These are phyloP conservation scores for Ogataea dorogensis DNA, from an alignment of 805 yeast species.

Conservation along the genomic window DNA sequence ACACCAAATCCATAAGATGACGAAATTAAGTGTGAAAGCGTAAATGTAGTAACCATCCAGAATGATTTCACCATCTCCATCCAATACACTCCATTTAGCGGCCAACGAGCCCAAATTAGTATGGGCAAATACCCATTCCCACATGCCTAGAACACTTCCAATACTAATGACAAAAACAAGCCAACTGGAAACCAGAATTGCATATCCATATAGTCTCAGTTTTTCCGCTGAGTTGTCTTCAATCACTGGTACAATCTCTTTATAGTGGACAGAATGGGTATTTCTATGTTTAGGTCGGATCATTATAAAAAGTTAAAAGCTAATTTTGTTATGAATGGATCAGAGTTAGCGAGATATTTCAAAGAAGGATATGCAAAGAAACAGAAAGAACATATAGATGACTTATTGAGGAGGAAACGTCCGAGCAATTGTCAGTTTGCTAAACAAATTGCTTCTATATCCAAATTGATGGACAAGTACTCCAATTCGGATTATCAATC, in stretches of 20 bases:
- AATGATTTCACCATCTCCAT: slow-evolving; percentile 19
- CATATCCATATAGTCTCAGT: slow-evolving; percentile 27
- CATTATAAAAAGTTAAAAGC: slow-evolving; percentile 1
- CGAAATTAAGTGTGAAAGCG: slow-evolving; percentile 32
- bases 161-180: slow-evolving; percentile 27
- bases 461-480: slow-evolving; percentile 33
- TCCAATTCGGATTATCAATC: slow-evolving; percentile 48
- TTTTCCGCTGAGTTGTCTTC: slow-evolving; percentile 3
- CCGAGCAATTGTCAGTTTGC: slow-evolving; percentile 12
- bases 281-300: slow-evolving; percentile 21
- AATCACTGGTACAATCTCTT: slow-evolving; percentile 7
- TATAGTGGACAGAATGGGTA: slow-evolving; percentile 28
- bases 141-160: slow-evolving; percentile 32
- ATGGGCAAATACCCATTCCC: slow-evolving; percentile 27
- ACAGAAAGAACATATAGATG: slow-evolving; percentile 8
- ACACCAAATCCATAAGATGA: slow-evolving; percentile 64
- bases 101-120: slow-evolving; percentile 9
- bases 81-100: slow-evolving; percentile 11
- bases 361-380: slow-evolving; percentile 13
- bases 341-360: slow-evolving; percentile 5
- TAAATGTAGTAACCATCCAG: slow-evolving; percentile 33
- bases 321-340: slow-evolving; percentile 3
- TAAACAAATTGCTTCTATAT: slow-evolving; percentile 12
- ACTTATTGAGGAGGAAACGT: slow-evolving; percentile 1
- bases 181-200: slow-evolving; percentile 29